Base-by-base conservation (phyloP, 2,329 filamentous ascomycete genomes). In the Fusarium circinatum region DNA sequence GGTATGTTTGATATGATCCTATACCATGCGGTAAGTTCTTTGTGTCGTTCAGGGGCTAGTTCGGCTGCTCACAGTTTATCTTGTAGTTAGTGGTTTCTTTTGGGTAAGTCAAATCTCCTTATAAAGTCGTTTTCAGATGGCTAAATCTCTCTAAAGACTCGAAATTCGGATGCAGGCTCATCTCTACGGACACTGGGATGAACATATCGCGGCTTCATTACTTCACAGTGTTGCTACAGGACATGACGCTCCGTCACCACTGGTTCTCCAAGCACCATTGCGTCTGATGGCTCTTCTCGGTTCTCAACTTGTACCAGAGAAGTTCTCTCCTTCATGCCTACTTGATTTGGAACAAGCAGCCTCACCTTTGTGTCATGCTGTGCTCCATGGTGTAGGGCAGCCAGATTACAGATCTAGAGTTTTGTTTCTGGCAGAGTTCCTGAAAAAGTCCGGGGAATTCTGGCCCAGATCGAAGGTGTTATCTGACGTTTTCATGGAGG, bases 311-410 rank as follows among this genome's bases (percentile, higher is more conserved):
- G 49, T 56, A 9, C 64, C 76, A 17, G 63, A 75, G 39, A 77
- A 76, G 17, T 32, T 75, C 28, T 78, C 76, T 14, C 76, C 76
- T 5, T 71, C 76, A 3, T 78, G 75, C 26, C 63, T 76, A 12
- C 48, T 68, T n/a, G 68, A 75, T 8, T 54, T 78, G 15, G 59
- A 69, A 42, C 62, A 54, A 42, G 74, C 65, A 11, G 57, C 48
- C 3, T 28, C 62, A 15, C 61, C 72, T 36, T 54, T 78, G 30
- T 28, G 66, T 5, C 30, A 76, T 52, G 60, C 52, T 26, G 68
- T 67, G n/a, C 15, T 67, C 26, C 58, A 51, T 24, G 45, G 52
- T 13, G 42, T 24, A n/a, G 62, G 48, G 7, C 45, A 32, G 12
- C 58, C 48, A 1, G 22, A 65, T 26, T 47, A 76, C 28, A 63